Evolutionary conservation across 176 grass and related monocot genomes (phyloP).

Genomic region (Tillandsia fasciculata): DNA sequence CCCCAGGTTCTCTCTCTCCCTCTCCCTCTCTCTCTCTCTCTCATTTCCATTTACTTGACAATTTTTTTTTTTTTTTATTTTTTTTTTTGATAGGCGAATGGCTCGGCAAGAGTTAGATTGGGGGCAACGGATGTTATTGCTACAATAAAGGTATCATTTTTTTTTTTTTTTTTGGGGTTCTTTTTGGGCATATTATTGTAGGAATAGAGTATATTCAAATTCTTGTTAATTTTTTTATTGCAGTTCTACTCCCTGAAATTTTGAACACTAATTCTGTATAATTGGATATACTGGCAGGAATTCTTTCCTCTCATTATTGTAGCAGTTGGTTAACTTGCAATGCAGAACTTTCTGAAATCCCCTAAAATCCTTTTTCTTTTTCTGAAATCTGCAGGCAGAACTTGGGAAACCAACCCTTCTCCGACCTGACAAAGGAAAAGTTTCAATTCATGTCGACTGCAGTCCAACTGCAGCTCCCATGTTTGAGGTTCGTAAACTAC

Average conservation of each 20-base stretch:
- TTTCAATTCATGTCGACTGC: slow-evolving; percentile 76
- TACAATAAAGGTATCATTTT: slow-evolving; percentile 60
- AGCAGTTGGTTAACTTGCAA: too few relatives aligned
- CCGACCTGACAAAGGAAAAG: slow-evolving; percentile 79
- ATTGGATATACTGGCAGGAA: too few relatives aligned
- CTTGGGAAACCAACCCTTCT: slow-evolving; percentile 72
- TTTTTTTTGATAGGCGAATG: slow-evolving; percentile 39
- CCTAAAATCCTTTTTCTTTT: neutral
- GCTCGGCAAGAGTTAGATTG: slow-evolving; percentile 60
- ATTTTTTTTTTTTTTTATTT: neutral
- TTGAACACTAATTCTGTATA: too few relatives aligned
- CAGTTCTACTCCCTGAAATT: too few relatives aligned
- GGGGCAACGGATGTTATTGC: slow-evolving; percentile 72
- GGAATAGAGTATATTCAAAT: neutral
- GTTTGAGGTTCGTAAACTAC: slow-evolving; percentile 56
- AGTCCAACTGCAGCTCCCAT: slow-evolving; percentile 66
- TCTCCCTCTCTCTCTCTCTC: neutral
- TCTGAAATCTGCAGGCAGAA: slow-evolving; percentile 46
- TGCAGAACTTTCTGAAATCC: too few relatives aligned
- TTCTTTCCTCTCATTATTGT: too few relatives aligned
- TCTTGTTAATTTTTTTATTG: too few relatives aligned
- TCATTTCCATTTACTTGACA: neutral
- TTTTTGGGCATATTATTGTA: too few relatives aligned
- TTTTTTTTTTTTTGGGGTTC: too few relatives aligned
- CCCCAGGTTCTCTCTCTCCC: slow-evolving; percentile 44